Conservation (phyloP, 805 yeast species). For the Tetrapisispora nanseiensis region DNA sequence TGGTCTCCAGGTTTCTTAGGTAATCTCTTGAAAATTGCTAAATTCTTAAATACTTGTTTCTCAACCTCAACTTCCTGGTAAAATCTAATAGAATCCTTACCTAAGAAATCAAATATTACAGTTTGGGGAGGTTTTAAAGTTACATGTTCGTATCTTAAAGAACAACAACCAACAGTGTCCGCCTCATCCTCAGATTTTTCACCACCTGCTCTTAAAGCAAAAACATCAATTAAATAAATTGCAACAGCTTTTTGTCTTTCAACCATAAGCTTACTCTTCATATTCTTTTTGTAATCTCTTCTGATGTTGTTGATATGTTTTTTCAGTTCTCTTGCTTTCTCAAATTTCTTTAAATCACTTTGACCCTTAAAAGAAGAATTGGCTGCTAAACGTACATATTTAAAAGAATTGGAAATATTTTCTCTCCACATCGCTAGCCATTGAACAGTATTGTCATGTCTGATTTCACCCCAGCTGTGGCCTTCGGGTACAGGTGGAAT, state of each 20-base stretch:
- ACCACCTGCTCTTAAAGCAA: slow-evolving; percentile 96
- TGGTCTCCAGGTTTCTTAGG: slow-evolving; percentile 92
- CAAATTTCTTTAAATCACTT: slow-evolving; percentile 85
- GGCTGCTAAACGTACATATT: slow-evolving; percentile 87
- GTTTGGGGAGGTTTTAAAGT: slow-evolving; percentile 75
- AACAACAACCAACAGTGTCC: slow-evolving; percentile 96
- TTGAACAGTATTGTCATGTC: slow-evolving; percentile 80
- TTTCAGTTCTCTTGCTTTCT: slow-evolving; percentile 81
- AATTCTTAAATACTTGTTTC: slow-evolving; percentile 81
- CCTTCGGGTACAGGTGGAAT: slow-evolving; percentile 82
- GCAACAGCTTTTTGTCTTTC: slow-evolving; percentile 92
- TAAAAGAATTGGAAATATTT: slow-evolving; percentile 71
- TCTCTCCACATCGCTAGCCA: slow-evolving; percentile 99
- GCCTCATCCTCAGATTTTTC: slow-evolving; percentile 97
- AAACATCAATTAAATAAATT: slow-evolving; percentile 80
- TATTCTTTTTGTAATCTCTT: slow-evolving; percentile 56
- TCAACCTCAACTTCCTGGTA: slow-evolving; percentile 91
- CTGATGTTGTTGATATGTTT: slow-evolving; percentile 64
- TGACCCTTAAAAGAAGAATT: slow-evolving; percentile 85
- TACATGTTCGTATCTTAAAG: slow-evolving; percentile 82
- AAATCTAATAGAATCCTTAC: slow-evolving; percentile 89
- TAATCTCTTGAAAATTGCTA: slow-evolving; percentile 73
- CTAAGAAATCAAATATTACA: slow-evolving; percentile 84
- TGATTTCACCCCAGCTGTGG: slow-evolving; percentile 82
- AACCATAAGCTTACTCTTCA: slow-evolving; percentile 68